Evolutionary conservation across 1,284 basidiomycete species (phyloP), one percentile per base, ranked within the genome.

Genomic region (Rhodotorula sp.): DNA sequence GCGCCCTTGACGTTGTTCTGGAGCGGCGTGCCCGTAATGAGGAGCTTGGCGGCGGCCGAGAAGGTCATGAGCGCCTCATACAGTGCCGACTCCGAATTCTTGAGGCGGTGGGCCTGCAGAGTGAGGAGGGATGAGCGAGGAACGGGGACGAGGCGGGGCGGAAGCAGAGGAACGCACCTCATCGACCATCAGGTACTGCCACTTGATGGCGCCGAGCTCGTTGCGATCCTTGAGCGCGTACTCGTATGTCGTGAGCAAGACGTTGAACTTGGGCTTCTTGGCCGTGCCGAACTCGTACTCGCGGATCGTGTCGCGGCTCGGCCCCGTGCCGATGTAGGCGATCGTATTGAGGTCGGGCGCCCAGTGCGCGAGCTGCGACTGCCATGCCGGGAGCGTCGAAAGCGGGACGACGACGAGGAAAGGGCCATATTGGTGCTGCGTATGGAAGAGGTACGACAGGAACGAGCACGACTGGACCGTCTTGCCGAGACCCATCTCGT

Each of bases 401-500:
- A 99, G 86, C 3, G 97, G 97, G 25, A 99, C 97, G 76, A 99
- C 96, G 74, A 99, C 94, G 61, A 99, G 87, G 87, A 95, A 97
- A 3, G 97, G 97, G 0, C 97, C 97, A 81, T 92, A 97, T 82
- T 99, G 96, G 69, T 91, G 87, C 83, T 91, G 86, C 76, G 92
- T 88, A 81, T 99, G 94, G 85, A 92, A 97, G 66, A 99, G 90
- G 81, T 93, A 99, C 0, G 94, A 96, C 46, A 99, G 85, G 84
- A 97, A 97, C 0, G 94, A 84, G 32, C 98, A 96, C 0, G 94
- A 97, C 85, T 99, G 97, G 19, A 99, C 95, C 12, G 96, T 85
- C 87, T 99, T 99, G 66, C 97, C 97, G 29, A 99, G 89, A 81
- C 97, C 97, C 97, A 99, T 99, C 86, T 99, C 97, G 80, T 99